phyloP scores from a whole-genome alignment of 257 asterid genomes.

The Agastache rugosa region DNA sequence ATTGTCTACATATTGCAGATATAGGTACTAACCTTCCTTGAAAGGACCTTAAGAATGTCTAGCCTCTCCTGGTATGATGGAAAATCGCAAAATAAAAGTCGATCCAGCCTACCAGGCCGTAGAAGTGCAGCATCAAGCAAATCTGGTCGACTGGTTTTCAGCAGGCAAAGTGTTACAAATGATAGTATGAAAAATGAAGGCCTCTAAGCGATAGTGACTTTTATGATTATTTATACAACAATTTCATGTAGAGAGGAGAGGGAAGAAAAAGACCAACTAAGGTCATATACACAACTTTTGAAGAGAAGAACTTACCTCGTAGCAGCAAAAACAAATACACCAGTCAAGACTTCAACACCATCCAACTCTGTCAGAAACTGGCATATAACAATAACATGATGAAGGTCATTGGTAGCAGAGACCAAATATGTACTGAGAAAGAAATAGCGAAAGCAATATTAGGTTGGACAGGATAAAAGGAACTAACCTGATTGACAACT shows the following conservation, averaged over 20 bases:
- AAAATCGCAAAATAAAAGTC: conserved; percentile 94
- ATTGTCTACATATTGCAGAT: not conserved
- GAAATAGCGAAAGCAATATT: conserved; percentile 1
- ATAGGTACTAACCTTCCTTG: conserved; percentile 67
- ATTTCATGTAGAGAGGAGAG: not conserved
- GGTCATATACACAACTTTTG: not conserved
- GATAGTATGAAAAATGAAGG: not conserved
- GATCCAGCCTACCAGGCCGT: conserved; percentile 95
- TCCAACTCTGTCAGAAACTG: conserved; percentile 95
- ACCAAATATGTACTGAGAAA: conserved; percentile 26
- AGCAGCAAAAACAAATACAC: conserved; percentile 98
- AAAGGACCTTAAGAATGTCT: conserved; percentile 84
- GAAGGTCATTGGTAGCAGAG: conserved; percentile 35
- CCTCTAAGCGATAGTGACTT: not conserved
- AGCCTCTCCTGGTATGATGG: conserved; percentile 79
- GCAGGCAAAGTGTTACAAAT: conserved; percentile 8
- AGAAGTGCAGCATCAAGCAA: conserved; percentile 99
- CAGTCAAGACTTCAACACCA: conserved; percentile 96
- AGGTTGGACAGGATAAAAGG: conserved; percentile 16
- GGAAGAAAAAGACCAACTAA: not conserved
- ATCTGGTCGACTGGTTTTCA: conserved; percentile 81
- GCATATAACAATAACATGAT: conserved; percentile 36
- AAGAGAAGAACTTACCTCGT: conserved; percentile 60
- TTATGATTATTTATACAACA: conserved; percentile 10
- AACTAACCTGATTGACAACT: conserved; percentile 87